phyloP scores from a whole-genome alignment of 768 basidiomycete species.

The Fomitopsis pulvina region DNA sequence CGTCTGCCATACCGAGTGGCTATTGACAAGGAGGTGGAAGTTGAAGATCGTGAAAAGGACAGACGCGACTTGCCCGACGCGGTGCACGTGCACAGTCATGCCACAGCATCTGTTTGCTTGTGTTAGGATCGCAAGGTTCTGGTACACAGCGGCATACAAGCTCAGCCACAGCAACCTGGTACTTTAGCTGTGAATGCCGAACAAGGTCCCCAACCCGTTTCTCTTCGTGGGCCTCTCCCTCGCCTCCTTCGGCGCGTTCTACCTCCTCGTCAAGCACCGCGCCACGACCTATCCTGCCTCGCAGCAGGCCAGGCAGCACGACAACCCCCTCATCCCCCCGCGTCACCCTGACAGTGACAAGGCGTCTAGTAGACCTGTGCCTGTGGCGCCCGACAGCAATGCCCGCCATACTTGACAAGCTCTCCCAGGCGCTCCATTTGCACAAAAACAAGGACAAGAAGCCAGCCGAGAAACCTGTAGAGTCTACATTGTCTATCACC shows the following conservation, averaged over 20 bases:
- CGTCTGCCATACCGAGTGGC: constrained; percentile 38
- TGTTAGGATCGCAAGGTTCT: constrained; percentile 18
- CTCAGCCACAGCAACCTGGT: background rate
- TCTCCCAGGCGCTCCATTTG: constrained; percentile 29
- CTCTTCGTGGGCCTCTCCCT: constrained; percentile 50
- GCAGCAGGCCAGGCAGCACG: constrained; percentile 49
- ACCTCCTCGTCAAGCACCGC: constrained; percentile 45
- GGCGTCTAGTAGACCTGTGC: background rate
- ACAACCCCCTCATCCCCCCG: constrained; percentile 63
- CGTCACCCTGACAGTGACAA: constrained; percentile 27
- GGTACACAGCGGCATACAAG: constrained; percentile 16
- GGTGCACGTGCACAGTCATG: constrained; percentile 8
- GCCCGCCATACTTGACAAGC: constrained; percentile 37
- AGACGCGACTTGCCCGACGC: background rate
- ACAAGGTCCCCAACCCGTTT: constrained; percentile 53
- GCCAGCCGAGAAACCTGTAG: constrained; percentile 2
- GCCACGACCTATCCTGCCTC: constrained; percentile 56
- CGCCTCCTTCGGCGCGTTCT: constrained; percentile 54
- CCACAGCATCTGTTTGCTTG: constrained; percentile 19
- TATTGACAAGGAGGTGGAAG: background rate
- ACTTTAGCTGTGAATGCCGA: constrained; percentile 7
- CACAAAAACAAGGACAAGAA: constrained; percentile 18
- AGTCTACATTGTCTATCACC: background rate
- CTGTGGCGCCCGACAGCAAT: constrained; percentile 19
- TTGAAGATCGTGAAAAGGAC: constrained; percentile 1